These are phyloP conservation scores for Lablab purpureus DNA, from an alignment of 306 rosid genomes.

Conservation along the genomic window DNA sequence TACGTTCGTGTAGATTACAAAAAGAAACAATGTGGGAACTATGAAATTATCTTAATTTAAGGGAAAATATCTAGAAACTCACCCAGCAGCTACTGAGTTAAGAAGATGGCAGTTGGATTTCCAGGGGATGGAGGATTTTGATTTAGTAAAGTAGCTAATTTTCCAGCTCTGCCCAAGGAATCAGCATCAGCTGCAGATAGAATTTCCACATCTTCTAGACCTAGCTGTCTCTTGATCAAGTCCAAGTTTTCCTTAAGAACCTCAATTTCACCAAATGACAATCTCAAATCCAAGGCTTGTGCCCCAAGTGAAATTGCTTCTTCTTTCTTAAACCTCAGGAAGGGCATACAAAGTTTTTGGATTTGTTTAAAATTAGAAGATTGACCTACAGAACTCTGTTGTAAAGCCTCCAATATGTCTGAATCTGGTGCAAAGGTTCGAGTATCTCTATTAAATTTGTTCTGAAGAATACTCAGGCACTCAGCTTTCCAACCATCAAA, in stretches of 20 bases:
- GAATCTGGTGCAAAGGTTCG: slow-evolving; percentile 62
- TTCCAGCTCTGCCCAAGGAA: slow-evolving; percentile 73
- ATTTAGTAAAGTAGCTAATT: slow-evolving; percentile 59
- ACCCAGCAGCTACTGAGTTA: slow-evolving; percentile 51
- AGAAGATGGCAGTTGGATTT: slow-evolving; percentile 87
- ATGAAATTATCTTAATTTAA: neutral
- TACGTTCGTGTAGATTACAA: neutral
- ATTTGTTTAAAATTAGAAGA: slow-evolving; percentile 64
- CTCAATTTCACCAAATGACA: slow-evolving; percentile 83
- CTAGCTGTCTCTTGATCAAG: slow-evolving; percentile 79
- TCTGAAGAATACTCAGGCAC: slow-evolving; percentile 73
- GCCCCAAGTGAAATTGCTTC: slow-evolving; percentile 72
- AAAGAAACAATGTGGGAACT: neutral
- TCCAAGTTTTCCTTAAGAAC: slow-evolving; percentile 82
- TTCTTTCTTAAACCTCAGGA: slow-evolving; percentile 83
- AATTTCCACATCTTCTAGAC: slow-evolving; percentile 77
- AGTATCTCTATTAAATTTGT: slow-evolving; percentile 57
- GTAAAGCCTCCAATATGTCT: slow-evolving; percentile 70
- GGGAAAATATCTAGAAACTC: slow-evolving; percentile 27
- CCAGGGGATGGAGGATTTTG: slow-evolving; percentile 94
- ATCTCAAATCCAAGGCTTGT: slow-evolving; percentile 79
- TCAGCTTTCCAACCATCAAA: slow-evolving; percentile 92
- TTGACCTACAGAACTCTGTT: slow-evolving; percentile 66
- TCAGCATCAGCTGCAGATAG: slow-evolving; percentile 64
- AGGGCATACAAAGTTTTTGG: slow-evolving; percentile 87